Conservation (phyloP, 2,329 filamentous ascomycete species). For the Diaporthe sp. region DNA sequence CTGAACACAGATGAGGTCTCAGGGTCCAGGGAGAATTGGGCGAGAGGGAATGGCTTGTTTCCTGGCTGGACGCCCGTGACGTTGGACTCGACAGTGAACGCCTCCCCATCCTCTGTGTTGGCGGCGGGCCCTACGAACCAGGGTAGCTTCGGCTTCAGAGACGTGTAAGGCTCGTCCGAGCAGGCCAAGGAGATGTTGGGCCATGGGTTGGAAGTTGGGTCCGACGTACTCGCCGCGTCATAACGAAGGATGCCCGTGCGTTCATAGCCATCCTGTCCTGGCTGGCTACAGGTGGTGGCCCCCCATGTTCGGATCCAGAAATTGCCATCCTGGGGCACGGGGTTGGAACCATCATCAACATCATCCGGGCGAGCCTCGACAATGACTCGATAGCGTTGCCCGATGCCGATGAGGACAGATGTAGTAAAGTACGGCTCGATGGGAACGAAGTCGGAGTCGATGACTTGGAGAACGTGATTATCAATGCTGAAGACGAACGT, state of each 20-base stretch:
- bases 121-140: slow-evolving; percentile 42
- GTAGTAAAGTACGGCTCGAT: slow-evolving; percentile 62
- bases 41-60: background rate
- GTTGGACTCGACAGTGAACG: slow-evolving; percentile 13
- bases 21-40: slow-evolving; percentile 45
- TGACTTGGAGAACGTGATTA: slow-evolving; percentile 55
- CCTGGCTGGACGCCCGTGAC: slow-evolving; percentile 4
- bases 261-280: slow-evolving; percentile 33
- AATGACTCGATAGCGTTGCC: slow-evolving; percentile 54
- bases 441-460: slow-evolving; percentile 62
- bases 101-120: slow-evolving; percentile 30
- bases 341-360: slow-evolving; percentile 34
- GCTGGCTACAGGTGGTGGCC: slow-evolving; percentile 3
- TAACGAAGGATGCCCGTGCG: slow-evolving; percentile 49
- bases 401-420: slow-evolving; percentile 63
- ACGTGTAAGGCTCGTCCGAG: slow-evolving; percentile 48
- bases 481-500: slow-evolving; percentile 56
- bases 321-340: slow-evolving; percentile 41
- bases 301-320: slow-evolving; percentile 47
- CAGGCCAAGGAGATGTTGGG: slow-evolving; percentile 45
- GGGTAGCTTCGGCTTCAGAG: slow-evolving; percentile 47
- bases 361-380: slow-evolving; percentile 43
- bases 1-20: slow-evolving; percentile 48
- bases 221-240: slow-evolving; percentile 34
- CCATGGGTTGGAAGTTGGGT: slow-evolving; percentile 41